Evolutionary conservation across 805 yeast genomes (phyloP), one percentile per base, ranked within the genome.

Genomic region (Lipomyces yamadae): DNA sequence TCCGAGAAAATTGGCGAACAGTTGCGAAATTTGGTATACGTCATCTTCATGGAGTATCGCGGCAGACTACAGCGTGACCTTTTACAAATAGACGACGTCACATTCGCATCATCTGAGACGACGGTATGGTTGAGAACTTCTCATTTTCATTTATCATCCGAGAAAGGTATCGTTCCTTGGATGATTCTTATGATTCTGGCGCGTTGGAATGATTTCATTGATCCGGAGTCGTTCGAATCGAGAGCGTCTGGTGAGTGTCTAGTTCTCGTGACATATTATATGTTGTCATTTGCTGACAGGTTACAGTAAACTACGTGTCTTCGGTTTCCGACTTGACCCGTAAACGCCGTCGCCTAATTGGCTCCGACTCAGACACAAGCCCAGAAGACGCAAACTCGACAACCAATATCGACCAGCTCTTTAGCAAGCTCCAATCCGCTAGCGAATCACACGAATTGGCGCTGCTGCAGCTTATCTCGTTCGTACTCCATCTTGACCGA

Each of bases 141-240:
- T 3, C 37, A 57, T 18, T 67, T 65, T 52, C 60, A 35, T 6
- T 37, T 67, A 10, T 32, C 63, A 6, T 35, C 39, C 8, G 70
- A 62, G 30, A 37, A 58, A n/a, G 62, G 60, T 1, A 10, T 61
- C 11, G 39, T 24, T 37, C 53, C 61, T 4, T 67, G 68, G 68
- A 48, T 64, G 55, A 56, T 34, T n/a, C 56, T 66, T 10, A 63
- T 60, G 64, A n/a, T 66, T 10, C 64, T 66, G 11, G 50, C 67
- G n/a, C 58, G 45, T 32, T 50, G 42, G 35, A 45, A 34, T 15
- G 58, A 61, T 13, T 60, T 52, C 32, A 33, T 65, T 30, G 58
- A 58, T 29, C 37, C 61, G 2, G 37, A 30, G 7, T 33, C 37
- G 11, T 58, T 42, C 58, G 48, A 33, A 29, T 56, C 58, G 33